These are phyloP conservation scores for Fragaria vesca DNA, from an alignment of 306 rosid genomes.

Conservation along the genomic window DNA sequence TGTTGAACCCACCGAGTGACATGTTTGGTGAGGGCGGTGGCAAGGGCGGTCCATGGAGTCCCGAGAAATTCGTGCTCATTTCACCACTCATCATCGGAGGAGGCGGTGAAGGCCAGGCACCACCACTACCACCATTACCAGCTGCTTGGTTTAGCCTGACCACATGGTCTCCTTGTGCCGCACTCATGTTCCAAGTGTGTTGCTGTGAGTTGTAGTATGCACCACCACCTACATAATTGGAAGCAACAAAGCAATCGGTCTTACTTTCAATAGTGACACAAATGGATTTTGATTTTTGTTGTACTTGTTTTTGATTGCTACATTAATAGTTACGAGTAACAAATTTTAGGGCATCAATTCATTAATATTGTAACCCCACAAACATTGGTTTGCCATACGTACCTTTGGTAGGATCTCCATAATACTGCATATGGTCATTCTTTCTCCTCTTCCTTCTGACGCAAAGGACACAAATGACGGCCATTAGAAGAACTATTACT, in stretches of 20 bases:
- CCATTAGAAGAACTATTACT: slow-evolving; percentile 29
- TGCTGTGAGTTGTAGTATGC: slow-evolving; percentile 44
- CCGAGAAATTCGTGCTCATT: slow-evolving; percentile 41
- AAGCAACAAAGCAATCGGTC: background rate
- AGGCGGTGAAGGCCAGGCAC: slow-evolving; percentile 51
- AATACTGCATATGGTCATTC: slow-evolving; percentile 38
- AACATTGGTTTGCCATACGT: slow-evolving; percentile 31
- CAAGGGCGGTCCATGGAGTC: slow-evolving; percentile 35
- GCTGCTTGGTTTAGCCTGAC: slow-evolving; percentile 46
- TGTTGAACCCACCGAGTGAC: slow-evolving; percentile 59
- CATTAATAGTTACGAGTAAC: background rate
- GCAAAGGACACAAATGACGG: slow-evolving; percentile 38
- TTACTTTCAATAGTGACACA: background rate
- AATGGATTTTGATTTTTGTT: background rate
- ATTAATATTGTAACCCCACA: background rate
- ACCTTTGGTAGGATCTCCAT: slow-evolving; percentile 48
- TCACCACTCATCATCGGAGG: slow-evolving; percentile 44
- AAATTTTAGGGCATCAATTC: background rate
- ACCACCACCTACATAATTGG: slow-evolving; percentile 19
- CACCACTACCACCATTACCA: slow-evolving; percentile 19
- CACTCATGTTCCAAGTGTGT: slow-evolving; percentile 34
- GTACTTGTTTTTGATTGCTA: background rate
- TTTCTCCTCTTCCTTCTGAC: slow-evolving; percentile 51
- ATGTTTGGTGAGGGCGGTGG: slow-evolving; percentile 78
- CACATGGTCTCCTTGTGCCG: slow-evolving; percentile 44